These are phyloP conservation scores for Eremothecium sinecaudum DNA, from an alignment of 1,139 yeast genomes.

Conservation along the genomic window DNA sequence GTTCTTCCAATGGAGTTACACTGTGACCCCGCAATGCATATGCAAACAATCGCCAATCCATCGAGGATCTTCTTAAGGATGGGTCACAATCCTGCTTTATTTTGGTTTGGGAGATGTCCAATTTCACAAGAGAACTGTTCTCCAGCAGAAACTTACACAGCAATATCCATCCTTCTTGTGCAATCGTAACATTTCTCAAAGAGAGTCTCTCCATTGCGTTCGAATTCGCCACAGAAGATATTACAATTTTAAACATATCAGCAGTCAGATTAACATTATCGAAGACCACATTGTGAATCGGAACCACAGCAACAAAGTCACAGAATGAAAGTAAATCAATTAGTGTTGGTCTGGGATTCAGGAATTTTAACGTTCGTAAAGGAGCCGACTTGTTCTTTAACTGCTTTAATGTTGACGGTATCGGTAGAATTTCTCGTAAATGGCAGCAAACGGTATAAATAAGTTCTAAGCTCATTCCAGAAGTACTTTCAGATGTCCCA, in stretches of 20 bases:
- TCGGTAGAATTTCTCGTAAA: constrained; percentile 61
- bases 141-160: constrained; percentile 61
- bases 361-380: constrained; percentile 61
- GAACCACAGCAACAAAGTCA: constrained; percentile 78
- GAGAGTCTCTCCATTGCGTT: constrained; percentile 59
- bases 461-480: constrained; percentile 46
- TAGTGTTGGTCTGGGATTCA: constrained; percentile 85
- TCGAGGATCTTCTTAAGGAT: constrained; percentile 45
- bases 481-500: constrained; percentile 14
- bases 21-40: constrained; percentile 49
- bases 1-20: constrained; percentile 60
- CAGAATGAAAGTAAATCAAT: constrained; percentile 82
- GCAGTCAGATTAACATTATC: constrained; percentile 75
- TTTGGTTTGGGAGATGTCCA: constrained; percentile 76
- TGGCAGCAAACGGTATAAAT: constrained; percentile 72
- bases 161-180: constrained; percentile 59
- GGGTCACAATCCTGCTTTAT: constrained; percentile 47
- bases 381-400: constrained; percentile 69
- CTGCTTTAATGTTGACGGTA: constrained; percentile 68
- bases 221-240: constrained; percentile 54
- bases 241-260: constrained; percentile 66
- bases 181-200: constrained; percentile 68
- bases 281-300: constrained; percentile 66
- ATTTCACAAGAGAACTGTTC: constrained; percentile 49
- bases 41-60: constrained; percentile 71